Conservation (phyloP, 192 early-diverging fungal species). For the Dissophora globulifera region DNA sequence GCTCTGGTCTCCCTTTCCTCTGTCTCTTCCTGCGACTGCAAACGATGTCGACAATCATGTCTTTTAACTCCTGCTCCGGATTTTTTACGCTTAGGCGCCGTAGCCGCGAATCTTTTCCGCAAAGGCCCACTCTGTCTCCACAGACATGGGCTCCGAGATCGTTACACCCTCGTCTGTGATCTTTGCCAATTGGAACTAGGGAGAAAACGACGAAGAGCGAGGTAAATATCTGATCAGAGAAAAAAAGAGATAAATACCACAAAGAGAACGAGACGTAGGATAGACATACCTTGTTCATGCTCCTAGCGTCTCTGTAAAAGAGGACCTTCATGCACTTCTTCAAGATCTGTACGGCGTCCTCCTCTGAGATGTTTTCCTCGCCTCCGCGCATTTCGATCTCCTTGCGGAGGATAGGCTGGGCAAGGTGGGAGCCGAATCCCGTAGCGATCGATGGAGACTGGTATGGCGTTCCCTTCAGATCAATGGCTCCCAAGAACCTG, state of each 20-base stretch:
- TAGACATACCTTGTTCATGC: constrained; percentile 90
- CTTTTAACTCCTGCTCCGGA: no score
- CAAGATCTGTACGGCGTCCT: constrained; percentile 85
- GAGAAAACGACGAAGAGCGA: constrained; percentile 13
- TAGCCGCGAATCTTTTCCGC: constrained; percentile 83
- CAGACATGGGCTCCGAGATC: constrained; percentile 87
- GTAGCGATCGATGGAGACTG: constrained; percentile 91
- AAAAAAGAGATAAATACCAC: background rate
- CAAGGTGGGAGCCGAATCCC: constrained; percentile 91
- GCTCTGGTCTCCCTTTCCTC: background rate
- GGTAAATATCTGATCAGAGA: background rate
- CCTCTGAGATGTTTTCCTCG: constrained; percentile 89
- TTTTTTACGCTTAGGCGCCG: constrained; percentile 69
- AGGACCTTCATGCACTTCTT: constrained; percentile 93
- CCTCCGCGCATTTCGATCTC: constrained; percentile 79
- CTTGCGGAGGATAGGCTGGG: constrained; percentile 92
- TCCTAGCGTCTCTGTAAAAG: constrained; percentile 94
- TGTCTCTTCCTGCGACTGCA: background rate
- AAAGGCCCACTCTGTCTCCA: constrained; percentile 92
- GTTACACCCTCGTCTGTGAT: constrained; percentile 84
- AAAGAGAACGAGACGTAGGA: no score
- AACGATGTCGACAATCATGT: background rate
- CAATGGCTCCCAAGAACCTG: constrained; percentile 91
- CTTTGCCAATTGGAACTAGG: constrained; percentile 90
- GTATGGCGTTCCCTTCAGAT: constrained; percentile 95